A percentile compares a stretch with the other conserved stretches of the same genome.
These are phyloP conservation scores for Zelonia costaricensis DNA, from an alignment of 208 protist species.

Conservation along the genomic window DNA sequence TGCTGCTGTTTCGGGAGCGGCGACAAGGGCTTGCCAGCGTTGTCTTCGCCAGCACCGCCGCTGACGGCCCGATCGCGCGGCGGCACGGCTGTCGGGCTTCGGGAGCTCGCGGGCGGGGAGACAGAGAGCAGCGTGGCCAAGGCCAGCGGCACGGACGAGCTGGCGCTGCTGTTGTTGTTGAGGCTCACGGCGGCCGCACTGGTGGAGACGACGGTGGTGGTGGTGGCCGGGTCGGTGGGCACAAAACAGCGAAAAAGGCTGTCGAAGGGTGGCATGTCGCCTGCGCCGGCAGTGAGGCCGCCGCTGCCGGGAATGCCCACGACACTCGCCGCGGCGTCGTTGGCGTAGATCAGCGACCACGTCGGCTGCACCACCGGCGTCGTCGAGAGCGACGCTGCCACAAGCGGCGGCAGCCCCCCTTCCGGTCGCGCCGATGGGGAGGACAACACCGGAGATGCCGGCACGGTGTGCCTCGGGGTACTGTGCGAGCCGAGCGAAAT, in stretches of 20 bases:
- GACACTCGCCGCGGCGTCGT: conserved; percentile 26
- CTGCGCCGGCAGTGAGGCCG: conserved; percentile 10
- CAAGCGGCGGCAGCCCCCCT: too few species aligned
- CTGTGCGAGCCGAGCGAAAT: too few species aligned
- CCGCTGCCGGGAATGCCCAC: conserved; percentile 23
- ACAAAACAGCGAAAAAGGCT: conserved; percentile 31
- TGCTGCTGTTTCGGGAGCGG: neutral
- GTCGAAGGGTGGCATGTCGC: conserved; percentile 17
- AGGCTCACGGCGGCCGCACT: neutral
- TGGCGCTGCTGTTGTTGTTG: neutral
- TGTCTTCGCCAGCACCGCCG: neutral
- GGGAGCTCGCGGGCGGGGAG: too few species aligned
- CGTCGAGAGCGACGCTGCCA: neutral
- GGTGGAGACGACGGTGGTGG: neutral
- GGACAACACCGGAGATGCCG: too few species aligned
- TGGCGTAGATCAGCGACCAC: conserved; percentile 29
- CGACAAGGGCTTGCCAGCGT: too few species aligned
- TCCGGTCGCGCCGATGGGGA: too few species aligned
- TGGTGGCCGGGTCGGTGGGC: neutral
- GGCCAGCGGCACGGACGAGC: neutral
- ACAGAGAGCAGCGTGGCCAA: neutral
- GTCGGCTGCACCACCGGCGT: neutral
- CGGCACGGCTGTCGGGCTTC: too few species aligned
- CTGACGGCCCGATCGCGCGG: too few species aligned
- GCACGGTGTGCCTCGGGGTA: too few species aligned